A percentile compares a stretch with the other conserved stretches of the same genome.
Evolutionary conservation across 2,329 filamentous ascomycete genomes (phyloP).

Genomic region (Fusarium duplospermum): DNA sequence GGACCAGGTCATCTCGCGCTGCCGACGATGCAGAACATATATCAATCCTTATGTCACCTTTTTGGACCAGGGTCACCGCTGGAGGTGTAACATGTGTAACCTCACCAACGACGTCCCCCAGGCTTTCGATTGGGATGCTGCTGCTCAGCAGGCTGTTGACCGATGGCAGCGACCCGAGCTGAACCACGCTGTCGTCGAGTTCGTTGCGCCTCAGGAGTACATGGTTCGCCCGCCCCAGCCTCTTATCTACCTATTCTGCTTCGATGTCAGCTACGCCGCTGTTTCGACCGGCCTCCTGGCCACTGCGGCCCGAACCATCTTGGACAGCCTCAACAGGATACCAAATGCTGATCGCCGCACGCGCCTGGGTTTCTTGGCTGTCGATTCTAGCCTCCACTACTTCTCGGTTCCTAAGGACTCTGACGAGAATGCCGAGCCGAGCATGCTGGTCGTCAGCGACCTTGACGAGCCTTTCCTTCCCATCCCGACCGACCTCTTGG

Average conservation of each 20-base stretch:
- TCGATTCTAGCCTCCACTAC: constrained; percentile 95
- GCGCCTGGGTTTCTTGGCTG: constrained; percentile 92
- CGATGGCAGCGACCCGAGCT: constrained; percentile 92
- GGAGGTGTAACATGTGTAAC: constrained; percentile 99
- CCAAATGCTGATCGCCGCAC: constrained; percentile 97
- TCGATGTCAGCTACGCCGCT: constrained; percentile 92
- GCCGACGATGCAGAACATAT: constrained; percentile 93
- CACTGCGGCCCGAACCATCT: constrained; percentile 90
- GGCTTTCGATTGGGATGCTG: constrained; percentile 97
- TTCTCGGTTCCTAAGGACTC: constrained; percentile 93
- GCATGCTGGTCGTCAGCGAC: constrained; percentile 94
- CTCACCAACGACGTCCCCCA: constrained; percentile 99
- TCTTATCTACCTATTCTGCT: constrained; percentile 93
- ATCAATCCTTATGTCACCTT: constrained; percentile 99
- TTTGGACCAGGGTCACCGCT: constrained; percentile 95
- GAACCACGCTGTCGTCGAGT: constrained; percentile 97
- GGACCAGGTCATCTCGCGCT: constrained; percentile 97
- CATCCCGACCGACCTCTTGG: constrained; percentile 89
- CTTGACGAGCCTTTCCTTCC: constrained; percentile 96
- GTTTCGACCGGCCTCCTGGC: constrained; percentile 92
- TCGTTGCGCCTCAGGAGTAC: constrained; percentile 97
- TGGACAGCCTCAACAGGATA: constrained; percentile 95
- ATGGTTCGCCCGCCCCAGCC: constrained; percentile 98
- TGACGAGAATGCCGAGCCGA: constrained; percentile 85
- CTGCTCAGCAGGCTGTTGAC: constrained; percentile 90